These are phyloP conservation scores for Annulohypoxylon stygium DNA, from an alignment of 495 filamentous ascomycete species.

Conservation along the genomic window DNA sequence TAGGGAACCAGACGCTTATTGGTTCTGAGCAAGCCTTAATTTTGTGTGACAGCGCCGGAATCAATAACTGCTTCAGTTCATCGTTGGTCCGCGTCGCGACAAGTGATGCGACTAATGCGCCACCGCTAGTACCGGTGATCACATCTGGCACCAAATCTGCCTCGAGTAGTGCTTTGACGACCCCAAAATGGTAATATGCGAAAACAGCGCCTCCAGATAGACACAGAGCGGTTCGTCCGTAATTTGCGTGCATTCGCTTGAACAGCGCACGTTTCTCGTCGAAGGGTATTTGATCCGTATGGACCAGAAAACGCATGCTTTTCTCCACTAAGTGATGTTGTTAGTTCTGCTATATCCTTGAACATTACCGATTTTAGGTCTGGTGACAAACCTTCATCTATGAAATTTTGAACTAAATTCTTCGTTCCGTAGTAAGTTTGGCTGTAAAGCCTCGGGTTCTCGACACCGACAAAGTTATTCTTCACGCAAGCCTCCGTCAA, in stretches of 20 bases:
- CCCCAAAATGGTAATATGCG: constrained; percentile 96
- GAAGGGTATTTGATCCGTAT: constrained; percentile 72
- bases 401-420: constrained; percentile 85
- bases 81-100: constrained; percentile 91
- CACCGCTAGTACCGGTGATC: constrained; percentile 95
- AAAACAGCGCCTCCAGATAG: constrained; percentile 95
- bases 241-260: constrained; percentile 90
- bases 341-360: constrained; percentile 23
- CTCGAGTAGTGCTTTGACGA: constrained; percentile 90
- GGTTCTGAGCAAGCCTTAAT: constrained; percentile 88
- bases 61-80: constrained; percentile 84
- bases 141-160: constrained; percentile 88
- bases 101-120: constrained; percentile 89
- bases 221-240: constrained; percentile 91
- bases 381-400: constrained; percentile 77
- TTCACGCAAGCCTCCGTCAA: constrained; percentile 93
- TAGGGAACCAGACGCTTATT: constrained; percentile 78
- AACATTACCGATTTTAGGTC: background rate
- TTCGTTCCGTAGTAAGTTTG: constrained; percentile 98
- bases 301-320: constrained; percentile 74
- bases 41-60: constrained; percentile 84
- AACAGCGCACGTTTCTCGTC: constrained; percentile 87
- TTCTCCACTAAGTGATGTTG: constrained; percentile 61
- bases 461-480: constrained; percentile 96
- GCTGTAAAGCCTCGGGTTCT: constrained; percentile 92